Conservation (phyloP, 371 early-diverging fungal species). For the Funneliformis caledonium region DNA sequence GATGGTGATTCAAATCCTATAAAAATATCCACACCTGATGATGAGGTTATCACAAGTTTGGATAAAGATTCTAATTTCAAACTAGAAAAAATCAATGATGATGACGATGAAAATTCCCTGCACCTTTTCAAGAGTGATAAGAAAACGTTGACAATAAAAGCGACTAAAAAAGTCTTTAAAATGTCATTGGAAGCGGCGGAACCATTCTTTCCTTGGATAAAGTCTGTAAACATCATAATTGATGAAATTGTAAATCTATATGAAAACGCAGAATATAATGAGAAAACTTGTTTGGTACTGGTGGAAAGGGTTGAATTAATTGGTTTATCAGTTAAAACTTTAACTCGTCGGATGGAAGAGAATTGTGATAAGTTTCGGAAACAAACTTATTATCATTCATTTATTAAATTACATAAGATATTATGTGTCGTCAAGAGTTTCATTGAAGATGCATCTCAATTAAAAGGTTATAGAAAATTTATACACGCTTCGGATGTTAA, state of each 20-base stretch:
- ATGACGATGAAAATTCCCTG: too few species aligned
- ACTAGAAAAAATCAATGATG: too few species aligned
- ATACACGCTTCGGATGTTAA: not conserved
- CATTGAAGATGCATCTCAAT: conserved; percentile 16
- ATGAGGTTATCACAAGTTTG: too few species aligned
- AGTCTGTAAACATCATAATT: not conserved
- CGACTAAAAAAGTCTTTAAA: not conserved
- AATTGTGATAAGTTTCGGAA: conserved; percentile 22
- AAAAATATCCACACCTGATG: too few species aligned
- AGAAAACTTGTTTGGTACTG: conserved; percentile 35
- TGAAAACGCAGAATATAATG: conserved; percentile 28
- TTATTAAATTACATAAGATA: conserved; percentile 4
- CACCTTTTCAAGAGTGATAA: too few species aligned
- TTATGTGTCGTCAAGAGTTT: conserved; percentile 24
- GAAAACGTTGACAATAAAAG: not conserved
- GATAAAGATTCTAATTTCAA: too few species aligned
- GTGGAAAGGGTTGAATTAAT: conserved; percentile 6
- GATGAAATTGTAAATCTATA: conserved; percentile 10
- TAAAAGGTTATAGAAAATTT: conserved; percentile 27
- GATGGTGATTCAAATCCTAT: too few species aligned
- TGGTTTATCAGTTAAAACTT: not conserved
- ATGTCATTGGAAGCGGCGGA: not conserved
- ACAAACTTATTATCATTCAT: conserved; percentile 8
- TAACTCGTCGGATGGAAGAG: conserved; percentile 6
- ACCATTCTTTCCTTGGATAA: conserved; percentile 28